Percentiles rank a stretch among this genome's conserved stretches.
These are phyloP conservation scores for Torulaspora indica DNA, from an alignment of 805 yeast species.

Conservation along the genomic window DNA sequence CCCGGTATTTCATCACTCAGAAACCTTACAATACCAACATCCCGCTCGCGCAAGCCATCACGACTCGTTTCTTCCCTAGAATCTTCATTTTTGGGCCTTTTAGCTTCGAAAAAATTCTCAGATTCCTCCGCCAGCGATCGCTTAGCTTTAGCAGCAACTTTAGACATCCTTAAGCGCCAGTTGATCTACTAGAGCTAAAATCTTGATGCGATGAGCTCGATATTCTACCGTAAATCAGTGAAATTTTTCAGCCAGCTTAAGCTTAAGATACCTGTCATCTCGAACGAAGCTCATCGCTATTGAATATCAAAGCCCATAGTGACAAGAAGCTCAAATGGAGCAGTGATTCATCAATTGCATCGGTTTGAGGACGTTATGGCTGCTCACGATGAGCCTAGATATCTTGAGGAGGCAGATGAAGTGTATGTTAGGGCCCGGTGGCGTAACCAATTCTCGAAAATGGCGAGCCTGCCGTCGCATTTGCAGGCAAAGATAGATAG, in stretches of 20 bases:
- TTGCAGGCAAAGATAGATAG: constrained; percentile 28
- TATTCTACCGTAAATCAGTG: constrained; percentile 1
- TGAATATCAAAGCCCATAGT: neutral
- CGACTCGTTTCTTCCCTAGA: constrained; percentile 3
- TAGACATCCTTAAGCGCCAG: constrained; percentile 7
- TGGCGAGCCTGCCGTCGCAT: constrained; percentile 30
- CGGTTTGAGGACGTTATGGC: neutral
- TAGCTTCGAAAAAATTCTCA: constrained; percentile 14
- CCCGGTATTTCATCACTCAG: constrained; percentile 54
- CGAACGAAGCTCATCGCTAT: constrained; percentile 6
- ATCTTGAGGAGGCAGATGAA: constrained; percentile 23
- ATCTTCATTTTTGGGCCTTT: constrained; percentile 20
- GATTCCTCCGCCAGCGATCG: constrained; percentile 21
- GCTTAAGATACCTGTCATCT: neutral
- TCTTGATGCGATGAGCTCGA: constrained; percentile 5
- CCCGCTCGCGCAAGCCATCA: constrained; percentile 57
- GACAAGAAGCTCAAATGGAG: neutral
- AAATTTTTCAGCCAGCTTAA: constrained; percentile 10
- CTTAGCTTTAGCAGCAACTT: constrained; percentile 12
- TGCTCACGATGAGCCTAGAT: constrained; percentile 1
- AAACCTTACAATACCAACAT: constrained; percentile 83
- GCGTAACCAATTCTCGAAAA: constrained; percentile 29
- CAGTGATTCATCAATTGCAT: neutral
- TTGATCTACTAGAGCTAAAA: neutral
- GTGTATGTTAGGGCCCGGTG: constrained; percentile 30